Base-by-base conservation (phyloP, 352 stramenopile species). In the Phytophthora tubulina region DNA sequence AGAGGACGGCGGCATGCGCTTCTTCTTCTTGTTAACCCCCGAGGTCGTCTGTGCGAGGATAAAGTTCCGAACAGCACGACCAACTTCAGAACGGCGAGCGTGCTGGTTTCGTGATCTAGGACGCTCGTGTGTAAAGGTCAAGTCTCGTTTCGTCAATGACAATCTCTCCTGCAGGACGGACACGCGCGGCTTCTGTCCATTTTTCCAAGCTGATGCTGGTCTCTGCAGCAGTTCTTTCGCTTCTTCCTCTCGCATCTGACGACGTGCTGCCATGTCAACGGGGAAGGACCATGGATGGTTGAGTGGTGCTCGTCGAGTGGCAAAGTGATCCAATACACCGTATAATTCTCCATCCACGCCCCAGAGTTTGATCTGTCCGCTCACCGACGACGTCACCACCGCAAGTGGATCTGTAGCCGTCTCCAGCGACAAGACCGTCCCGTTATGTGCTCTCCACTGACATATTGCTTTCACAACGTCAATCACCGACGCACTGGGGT, bases 331-430 rank as follows among this genome's bases (percentile, higher is more conserved):
- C 9, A 94, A 63, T 3, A 91, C 68, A 6, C 83, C 85, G 4
- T 85, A 71, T 0, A 73, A 49, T 6, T 79, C 63, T 30, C 83
- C 84, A 3, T 77, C 33, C 2, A 89, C 51, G 38, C 59, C 79
- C 86, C 86, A 94, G 11, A 89, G 50, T 45, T 90, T 89, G 50
- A 94, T 79, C 50, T 89, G 83, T 6, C 86, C 86, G 41, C 72
- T 78, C 2, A 61, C 52, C 4, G 76, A 86, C 2, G 84, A 86
- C 38, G 83, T 87, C 0, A 94, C 60, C 27, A 91, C 38, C 14
- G 86, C 76, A 11, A 62, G 36, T 15, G 80, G 80, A 33, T 90
- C 78, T 5, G 49, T 68, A 13, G 70, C 73, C 32, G 76, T 71
- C 55, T 77, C 70, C 11, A 91, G 56, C 1, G 76, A 89, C n/a